These are phyloP conservation scores for Hysterium pulicare DNA, from an alignment of 2,329 filamentous ascomycete species.

Conservation along the genomic window DNA sequence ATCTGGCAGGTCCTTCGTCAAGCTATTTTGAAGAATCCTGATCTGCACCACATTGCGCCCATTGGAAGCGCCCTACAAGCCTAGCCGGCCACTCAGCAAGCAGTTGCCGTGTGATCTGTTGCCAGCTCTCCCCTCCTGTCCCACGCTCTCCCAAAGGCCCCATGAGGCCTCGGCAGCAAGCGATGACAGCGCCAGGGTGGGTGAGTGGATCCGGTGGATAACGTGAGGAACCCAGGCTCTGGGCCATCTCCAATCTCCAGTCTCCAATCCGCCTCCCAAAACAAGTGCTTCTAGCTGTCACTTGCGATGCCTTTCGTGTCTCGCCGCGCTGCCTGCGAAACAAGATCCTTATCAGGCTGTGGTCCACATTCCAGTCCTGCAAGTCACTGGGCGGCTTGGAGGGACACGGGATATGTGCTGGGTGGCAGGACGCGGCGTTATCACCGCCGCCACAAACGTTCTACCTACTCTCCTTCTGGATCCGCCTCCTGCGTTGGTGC, in stretches of 20 bases:
- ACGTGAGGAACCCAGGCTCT: background rate
- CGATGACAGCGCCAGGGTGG: background rate
- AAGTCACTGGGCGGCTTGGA: too few species aligned
- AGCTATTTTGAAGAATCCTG: too few species aligned
- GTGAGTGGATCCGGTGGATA: background rate
- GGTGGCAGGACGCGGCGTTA: slow-evolving; percentile 12
- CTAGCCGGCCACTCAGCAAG: too few species aligned
- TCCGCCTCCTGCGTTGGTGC: slow-evolving; percentile 16
- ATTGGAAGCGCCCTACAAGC: too few species aligned
- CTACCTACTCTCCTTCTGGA: slow-evolving; percentile 11
- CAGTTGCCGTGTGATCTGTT: background rate
- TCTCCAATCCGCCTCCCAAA: background rate
- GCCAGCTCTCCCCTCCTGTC: background rate
- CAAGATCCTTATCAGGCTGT: background rate
- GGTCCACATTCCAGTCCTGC: background rate
- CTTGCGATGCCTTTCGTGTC: background rate
- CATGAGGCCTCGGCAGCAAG: slow-evolving; percentile 1
- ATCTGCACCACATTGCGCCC: too few species aligned
- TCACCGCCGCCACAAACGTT: slow-evolving; percentile 14
- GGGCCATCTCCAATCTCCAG: background rate
- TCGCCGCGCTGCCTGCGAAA: background rate
- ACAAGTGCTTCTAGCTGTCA: background rate
- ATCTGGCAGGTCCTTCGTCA: too few species aligned
- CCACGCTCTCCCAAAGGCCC: background rate
- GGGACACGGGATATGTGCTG: background rate